These are phyloP conservation scores for Apocynum venetum DNA, from an alignment of 257 asterid species.

Conservation along the genomic window DNA sequence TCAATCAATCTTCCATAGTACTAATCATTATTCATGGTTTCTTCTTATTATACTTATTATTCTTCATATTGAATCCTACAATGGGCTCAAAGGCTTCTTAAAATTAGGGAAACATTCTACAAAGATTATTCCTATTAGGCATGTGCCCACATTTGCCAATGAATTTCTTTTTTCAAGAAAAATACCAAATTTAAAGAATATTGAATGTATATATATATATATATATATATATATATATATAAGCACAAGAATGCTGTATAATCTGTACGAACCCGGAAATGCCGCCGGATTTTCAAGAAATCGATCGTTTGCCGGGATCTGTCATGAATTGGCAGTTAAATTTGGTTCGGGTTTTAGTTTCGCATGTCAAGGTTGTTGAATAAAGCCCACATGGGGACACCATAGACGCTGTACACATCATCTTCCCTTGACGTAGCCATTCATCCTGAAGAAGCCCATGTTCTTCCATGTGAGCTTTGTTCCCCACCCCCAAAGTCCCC, in stretches of 20 bases:
- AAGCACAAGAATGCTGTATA: too few species aligned
- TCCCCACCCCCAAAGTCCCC: neutral
- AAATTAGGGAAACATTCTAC: neutral
- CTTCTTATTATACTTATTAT: too few species aligned
- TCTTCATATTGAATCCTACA: neutral
- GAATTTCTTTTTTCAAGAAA: neutral
- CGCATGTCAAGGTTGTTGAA: constrained; percentile 9
- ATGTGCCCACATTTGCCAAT: neutral
- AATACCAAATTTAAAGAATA: too few species aligned
- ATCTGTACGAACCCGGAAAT: neutral
- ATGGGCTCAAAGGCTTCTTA: neutral
- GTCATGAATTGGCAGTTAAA: neutral
- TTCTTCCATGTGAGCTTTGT: constrained; percentile 29
- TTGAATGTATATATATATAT: too few species aligned
- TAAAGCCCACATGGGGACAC: constrained; percentile 16
- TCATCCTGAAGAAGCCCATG: constrained; percentile 10
- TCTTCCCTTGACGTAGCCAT: constrained; percentile 4
- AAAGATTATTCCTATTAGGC: neutral
- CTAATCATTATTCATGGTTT: neutral
- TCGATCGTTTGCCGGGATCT: neutral
- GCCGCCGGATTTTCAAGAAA: constrained; percentile 3
- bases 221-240: too few species aligned
- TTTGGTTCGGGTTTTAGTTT: neutral
- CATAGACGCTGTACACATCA: constrained; percentile 22
- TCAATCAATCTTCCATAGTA: neutral